Base-by-base conservation (phyloP, 1,284 basidiomycete species). In the Vanrija sp. region DNA sequence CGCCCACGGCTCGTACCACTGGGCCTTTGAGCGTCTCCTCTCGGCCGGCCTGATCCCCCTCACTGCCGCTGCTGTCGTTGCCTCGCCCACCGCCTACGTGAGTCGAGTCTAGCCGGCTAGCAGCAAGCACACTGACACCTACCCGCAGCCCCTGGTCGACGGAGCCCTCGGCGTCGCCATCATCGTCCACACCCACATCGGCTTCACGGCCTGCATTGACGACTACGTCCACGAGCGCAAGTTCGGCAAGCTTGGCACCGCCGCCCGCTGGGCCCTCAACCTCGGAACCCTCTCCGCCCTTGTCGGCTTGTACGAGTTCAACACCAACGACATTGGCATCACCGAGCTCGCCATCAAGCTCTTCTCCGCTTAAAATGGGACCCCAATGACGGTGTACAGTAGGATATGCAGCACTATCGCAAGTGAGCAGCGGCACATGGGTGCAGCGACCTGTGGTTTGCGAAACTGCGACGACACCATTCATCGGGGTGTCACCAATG, bases 151-250 rank as follows among this genome's bases (percentile, higher is more conserved):
- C 8, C 78, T 94, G 65, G 77, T 97, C 38, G 95, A 98, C 73
- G 95, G 89, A 49, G 73, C 94, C 43, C 83, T 98, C 57, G 92
- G 88, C 38, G 81, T 94, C 59, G 86, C 86, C 48, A 81, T 98
- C 66, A 83, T 98, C 62, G 85, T 96, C 71, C 95, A 98, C 81
- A 89, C 88, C 74, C 93, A 99, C 78, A 91, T 98, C 64, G 92
- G 91, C 52, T 78, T 79, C 67, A 88, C 91, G 67, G 73, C 83
- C 21, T 76, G 83, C 54, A 60, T 91, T 46, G 84, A 87, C 51
- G 96, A 98, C 81, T 98, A 98, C 78, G 73, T 98, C 52, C 93
- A 97, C 80, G 81, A 84, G 53, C 88, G 94, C 78, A 98, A 98
- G 80, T 96, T 89, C 83, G 89, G 89, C 26, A 67, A 86, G 45